These are phyloP conservation scores for Eucalyptus sp. DNA, from an alignment of 345 rosid genomes.

Conservation along the genomic window DNA sequence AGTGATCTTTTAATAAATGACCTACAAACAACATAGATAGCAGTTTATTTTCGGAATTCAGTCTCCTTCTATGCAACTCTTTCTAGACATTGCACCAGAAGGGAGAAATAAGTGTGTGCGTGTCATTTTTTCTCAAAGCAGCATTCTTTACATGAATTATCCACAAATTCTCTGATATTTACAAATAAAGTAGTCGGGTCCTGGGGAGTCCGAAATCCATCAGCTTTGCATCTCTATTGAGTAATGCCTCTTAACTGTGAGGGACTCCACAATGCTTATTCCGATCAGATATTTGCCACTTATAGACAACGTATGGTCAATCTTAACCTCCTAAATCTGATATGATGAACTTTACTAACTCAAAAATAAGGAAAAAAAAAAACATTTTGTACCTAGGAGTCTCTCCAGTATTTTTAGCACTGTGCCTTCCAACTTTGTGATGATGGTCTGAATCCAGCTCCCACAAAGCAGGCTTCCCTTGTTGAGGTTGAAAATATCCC, in stretches of 20 bases:
- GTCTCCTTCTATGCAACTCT: background rate
- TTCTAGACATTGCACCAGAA: background rate
- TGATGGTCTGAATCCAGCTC: conserved; percentile 92
- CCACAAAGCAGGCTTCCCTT: conserved; percentile 88
- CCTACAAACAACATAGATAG: conserved; percentile 21
- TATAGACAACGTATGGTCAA: background rate
- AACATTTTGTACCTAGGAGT: conserved; percentile 32
- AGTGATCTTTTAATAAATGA: conserved; percentile 62
- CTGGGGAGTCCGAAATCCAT: background rate
- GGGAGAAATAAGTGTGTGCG: background rate
- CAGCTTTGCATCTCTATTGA: background rate
- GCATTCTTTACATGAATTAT: background rate
- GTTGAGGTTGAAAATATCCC: conserved; percentile 96
- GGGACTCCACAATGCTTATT: background rate
- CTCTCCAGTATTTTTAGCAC: conserved; percentile 19
- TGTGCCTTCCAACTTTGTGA: conserved; percentile 34
- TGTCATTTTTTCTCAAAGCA: background rate
- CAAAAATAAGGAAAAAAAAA: background rate
- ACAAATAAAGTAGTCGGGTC: background rate
- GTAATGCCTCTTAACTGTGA: background rate
- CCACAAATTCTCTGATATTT: background rate
- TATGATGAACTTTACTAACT: background rate
- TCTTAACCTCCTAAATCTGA: background rate
- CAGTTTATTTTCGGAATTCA: background rate
- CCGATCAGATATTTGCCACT: background rate